Conservation (phyloP, 202 grass and related monocot species). For the Dendrocalamus latiflorus region DNA sequence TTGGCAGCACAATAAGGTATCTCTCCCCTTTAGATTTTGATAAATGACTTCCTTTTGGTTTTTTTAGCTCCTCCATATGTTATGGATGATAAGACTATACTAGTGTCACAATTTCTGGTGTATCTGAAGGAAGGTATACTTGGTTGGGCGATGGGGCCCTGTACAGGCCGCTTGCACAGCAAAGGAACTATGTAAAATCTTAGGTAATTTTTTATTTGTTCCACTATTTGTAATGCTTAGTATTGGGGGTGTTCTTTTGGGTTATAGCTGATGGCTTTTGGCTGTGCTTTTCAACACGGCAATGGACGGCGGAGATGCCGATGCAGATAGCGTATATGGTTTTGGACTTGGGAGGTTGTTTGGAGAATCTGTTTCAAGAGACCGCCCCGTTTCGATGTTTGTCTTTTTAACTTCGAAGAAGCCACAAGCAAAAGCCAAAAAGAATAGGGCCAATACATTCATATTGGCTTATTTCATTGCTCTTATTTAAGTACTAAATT, state of each 20-base stretch:
- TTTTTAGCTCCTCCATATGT: neutral
- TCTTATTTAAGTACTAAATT: neutral
- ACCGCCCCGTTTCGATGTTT: too few relatives aligned
- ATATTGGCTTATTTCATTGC: slow-evolving; percentile 5
- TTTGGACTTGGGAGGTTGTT: too few relatives aligned
- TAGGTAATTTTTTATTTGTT: slow-evolving; percentile 44
- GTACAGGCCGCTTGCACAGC: slow-evolving; percentile 92
- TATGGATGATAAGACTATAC: neutral
- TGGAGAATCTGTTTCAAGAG: too few relatives aligned
- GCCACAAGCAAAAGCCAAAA: too few relatives aligned
- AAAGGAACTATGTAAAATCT: slow-evolving; percentile 85
- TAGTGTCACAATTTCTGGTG: slow-evolving; percentile 23
- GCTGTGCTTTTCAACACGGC: too few relatives aligned
- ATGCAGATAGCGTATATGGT: too few relatives aligned
- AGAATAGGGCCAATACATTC: neutral
- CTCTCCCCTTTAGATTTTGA: neutral
- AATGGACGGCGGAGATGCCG: too few relatives aligned
- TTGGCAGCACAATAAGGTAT: slow-evolving; percentile 70
- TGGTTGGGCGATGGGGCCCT: slow-evolving; percentile 80
- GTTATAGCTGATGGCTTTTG: too few relatives aligned
- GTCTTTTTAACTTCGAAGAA: too few relatives aligned
- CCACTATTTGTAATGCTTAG: neutral
- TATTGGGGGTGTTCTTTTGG: too few relatives aligned
- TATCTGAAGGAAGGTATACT: slow-evolving; percentile 73
- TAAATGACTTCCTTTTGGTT: neutral